phyloP scores from a whole-genome alignment of 2,329 filamentous ascomycete genomes.

The Pestalotiopsis fici region DNA sequence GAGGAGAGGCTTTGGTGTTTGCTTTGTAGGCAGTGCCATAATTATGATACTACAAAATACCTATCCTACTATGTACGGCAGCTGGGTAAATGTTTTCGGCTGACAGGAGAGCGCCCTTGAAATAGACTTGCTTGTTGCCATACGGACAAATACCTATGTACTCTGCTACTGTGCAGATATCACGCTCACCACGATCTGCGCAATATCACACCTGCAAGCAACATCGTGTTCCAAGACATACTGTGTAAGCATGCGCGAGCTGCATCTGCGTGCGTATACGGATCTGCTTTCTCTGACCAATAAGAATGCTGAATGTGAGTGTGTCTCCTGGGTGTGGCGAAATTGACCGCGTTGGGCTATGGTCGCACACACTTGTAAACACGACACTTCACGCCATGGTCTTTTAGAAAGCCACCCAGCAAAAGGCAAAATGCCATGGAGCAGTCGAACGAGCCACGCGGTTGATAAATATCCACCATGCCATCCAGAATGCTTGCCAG shows the following conservation, averaged over 20 bases:
- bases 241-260: not conserved
- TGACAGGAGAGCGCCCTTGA: no score
- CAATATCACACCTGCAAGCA: not conserved
- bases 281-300: not conserved
- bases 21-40: no score
- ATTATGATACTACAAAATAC: no score
- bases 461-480: not conserved
- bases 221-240: not conserved
- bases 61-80: no score
- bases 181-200: not conserved
- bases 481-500: no score
- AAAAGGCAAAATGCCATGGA: not conserved
- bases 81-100: no score
- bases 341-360: not conserved
- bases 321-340: not conserved
- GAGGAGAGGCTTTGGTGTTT: no score
- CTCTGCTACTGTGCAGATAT: not conserved
- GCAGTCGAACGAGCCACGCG: not conserved
- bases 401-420: not conserved
- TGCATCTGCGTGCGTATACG: not conserved
- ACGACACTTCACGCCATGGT: not conserved
- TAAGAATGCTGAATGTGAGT: not conserved
- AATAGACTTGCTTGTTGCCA: no score
- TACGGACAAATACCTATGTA: no score
- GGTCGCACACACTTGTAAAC: not conserved